Percentiles rank a stretch among this genome's conserved stretches.
Evolutionary conservation across 176 grass and related monocot genomes (phyloP).

Genomic region (Lolium multiflorum): DNA sequence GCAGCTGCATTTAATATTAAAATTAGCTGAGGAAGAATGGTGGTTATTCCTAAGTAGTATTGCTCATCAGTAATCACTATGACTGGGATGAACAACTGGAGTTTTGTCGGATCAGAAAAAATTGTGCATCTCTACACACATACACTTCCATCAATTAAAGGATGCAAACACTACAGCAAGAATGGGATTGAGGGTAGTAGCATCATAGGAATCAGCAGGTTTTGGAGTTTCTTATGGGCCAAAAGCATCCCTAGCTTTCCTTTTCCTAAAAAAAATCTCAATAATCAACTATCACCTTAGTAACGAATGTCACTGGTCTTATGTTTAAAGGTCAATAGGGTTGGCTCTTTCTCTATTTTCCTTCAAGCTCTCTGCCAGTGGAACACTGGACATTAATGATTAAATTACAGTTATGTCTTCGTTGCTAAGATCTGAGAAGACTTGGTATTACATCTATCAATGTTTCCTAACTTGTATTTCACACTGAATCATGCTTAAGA

Average conservation of each 20-base stretch:
- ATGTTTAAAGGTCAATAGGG: background rate
- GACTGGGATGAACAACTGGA: background rate
- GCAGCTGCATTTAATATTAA: conserved; percentile 63
- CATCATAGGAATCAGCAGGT: background rate
- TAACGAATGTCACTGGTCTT: background rate
- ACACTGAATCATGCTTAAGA: background rate
- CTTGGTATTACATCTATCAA: background rate
- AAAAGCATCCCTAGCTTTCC: background rate
- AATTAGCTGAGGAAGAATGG: conserved; percentile 29
- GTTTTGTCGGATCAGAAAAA: conserved; percentile 15
- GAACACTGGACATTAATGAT: background rate
- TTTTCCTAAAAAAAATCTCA: background rate
- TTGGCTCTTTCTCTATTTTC: background rate
- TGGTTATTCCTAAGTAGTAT: conserved; percentile 6
- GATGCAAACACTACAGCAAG: conserved; percentile 12
- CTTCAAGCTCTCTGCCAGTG: background rate
- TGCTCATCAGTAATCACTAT: background rate
- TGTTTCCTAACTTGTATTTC: background rate
- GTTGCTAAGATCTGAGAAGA: background rate
- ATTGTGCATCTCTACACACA: background rate
- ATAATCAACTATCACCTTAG: background rate
- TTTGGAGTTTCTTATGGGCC: background rate
- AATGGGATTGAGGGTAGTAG: background rate
- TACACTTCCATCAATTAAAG: background rate
- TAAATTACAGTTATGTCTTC: background rate